Conservation (phyloP, 1,284 basidiomycete species). For the Coriolopsis trogii region DNA sequence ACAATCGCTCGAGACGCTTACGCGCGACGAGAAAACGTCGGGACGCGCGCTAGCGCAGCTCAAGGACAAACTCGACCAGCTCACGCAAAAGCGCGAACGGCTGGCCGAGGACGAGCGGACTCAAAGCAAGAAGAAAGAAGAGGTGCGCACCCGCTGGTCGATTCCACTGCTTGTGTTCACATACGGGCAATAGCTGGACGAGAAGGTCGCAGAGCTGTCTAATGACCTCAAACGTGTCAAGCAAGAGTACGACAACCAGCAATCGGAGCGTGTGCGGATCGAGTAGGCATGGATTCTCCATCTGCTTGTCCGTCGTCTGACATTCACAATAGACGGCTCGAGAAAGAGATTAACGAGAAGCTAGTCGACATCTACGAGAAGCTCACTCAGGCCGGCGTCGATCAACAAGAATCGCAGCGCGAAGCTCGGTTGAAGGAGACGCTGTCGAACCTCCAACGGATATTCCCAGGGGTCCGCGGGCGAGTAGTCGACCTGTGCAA, state of each 20-base stretch:
- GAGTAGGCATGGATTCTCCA: constrained; percentile 46
- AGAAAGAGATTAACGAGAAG: constrained; percentile 90
- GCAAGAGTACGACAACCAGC: constrained; percentile 75
- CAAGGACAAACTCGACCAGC: constrained; percentile 67
- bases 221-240: constrained; percentile 59
- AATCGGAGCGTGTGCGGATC: constrained; percentile 74
- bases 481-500: constrained; percentile 93
- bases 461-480: constrained; percentile 93
- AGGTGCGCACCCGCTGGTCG: constrained; percentile 43
- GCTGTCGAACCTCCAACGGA: constrained; percentile 78
- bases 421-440: constrained; percentile 88
- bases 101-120: constrained; percentile 62
- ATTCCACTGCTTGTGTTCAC: not conserved
- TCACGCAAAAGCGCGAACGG: constrained; percentile 62
- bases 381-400: constrained; percentile 86
- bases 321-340: constrained; percentile 69
- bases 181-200: constrained; percentile 54
- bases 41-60: constrained; percentile 69
- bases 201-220: constrained; percentile 55
- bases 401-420: constrained; percentile 84
- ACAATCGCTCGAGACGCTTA: constrained; percentile 80
- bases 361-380: constrained; percentile 83
- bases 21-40: constrained; percentile 82
- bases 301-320: not conserved
- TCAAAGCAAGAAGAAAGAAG: constrained; percentile 60